Conservation (phyloP, 306 rosid genomes). For the Elaeagnus macrophylla region DNA sequence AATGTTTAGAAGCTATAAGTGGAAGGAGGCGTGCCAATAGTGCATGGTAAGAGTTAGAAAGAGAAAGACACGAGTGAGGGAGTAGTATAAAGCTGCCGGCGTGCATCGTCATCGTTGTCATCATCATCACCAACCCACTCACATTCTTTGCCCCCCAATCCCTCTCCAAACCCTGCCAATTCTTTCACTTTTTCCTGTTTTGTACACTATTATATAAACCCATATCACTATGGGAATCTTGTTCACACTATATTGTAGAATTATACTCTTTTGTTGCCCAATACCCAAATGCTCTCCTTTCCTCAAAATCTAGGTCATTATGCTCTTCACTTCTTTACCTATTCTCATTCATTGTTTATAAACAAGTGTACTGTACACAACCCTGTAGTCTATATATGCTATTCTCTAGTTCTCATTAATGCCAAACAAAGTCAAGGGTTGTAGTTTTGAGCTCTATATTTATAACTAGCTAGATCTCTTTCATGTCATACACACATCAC, state of each 20-base stretch:
- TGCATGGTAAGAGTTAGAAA: constrained; percentile 23
- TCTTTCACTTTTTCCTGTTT: constrained; percentile 29
- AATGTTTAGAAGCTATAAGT: constrained; percentile 31
- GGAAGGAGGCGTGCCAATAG: constrained; percentile 88
- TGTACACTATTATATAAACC: neutral
- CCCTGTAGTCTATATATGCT: too few relatives aligned
- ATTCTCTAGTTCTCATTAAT: too few relatives aligned
- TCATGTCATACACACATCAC: too few relatives aligned
- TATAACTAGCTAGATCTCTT: too few relatives aligned
- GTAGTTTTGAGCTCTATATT: too few relatives aligned
- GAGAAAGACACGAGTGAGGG: constrained; percentile 19
- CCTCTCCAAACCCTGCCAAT: constrained; percentile 61
- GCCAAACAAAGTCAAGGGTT: too few relatives aligned
- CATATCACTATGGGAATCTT: too few relatives aligned
- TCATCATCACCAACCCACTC: constrained; percentile 62
- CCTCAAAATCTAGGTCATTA: constrained; percentile 55
- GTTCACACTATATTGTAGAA: constrained; percentile 8
- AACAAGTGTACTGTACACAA: too few relatives aligned
- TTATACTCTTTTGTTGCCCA: constrained; percentile 23
- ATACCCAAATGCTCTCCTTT: constrained; percentile 44
- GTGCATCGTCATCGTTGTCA: constrained; percentile 67
- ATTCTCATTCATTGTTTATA: neutral
- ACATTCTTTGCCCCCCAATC: constrained; percentile 60
- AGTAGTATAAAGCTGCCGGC: constrained; percentile 88
- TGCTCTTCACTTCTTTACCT: constrained; percentile 39